Base-by-base conservation (phyloP, 2,329 filamentous ascomycete genomes). In the Blastomyces silverae region DNA sequence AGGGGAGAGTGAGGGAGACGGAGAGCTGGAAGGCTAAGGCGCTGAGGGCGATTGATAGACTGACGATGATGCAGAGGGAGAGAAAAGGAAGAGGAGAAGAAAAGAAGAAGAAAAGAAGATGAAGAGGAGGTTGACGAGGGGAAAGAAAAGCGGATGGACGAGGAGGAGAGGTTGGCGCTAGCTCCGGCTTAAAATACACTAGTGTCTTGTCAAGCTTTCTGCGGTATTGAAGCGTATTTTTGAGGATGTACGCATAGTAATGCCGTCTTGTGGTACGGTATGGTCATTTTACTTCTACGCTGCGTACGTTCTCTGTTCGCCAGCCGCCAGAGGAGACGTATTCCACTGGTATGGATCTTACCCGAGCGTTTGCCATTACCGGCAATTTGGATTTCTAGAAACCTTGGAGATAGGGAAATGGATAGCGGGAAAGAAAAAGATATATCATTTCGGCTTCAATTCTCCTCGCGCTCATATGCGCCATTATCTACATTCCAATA, bases 341-440 rank as follows among this genome's bases (percentile, higher is more conserved):
- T 34, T 28, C 25, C 20, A 2, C 22, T 20, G 7, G 53, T 34
- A 31, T 7, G 20, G 20, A 57, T 17, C 20, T 17, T 31, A 39
- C 53, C 53, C 53, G 31, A 57, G 17, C 25, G 25, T 39, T 57
- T 57, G 7, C 53, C 53, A 57, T 57, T 57, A n/a, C 25, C 48
- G 48, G 22, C 25, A 28, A 5, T 28, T 25, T 13, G 22, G 50
- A 28, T n/a, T n/a, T n/a, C 2, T 34, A 34, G 31, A 34, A 28
- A 28, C 2, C 2, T 2, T 28, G 4, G 50, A 7, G 5, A 4
- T 31, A 3, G 1, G 17, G 46, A 20, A 10, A 20, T 34, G 31
- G 2, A 50, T 20, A 50, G 7, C 11, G 7, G 17, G 15, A 42
- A 4, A 50, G 3, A 15, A 50, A 6, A 22, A 50, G 20, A 50